Base-by-base conservation (phyloP, 352 stramenopile species). In the Phytophthora colocasiae region DNA sequence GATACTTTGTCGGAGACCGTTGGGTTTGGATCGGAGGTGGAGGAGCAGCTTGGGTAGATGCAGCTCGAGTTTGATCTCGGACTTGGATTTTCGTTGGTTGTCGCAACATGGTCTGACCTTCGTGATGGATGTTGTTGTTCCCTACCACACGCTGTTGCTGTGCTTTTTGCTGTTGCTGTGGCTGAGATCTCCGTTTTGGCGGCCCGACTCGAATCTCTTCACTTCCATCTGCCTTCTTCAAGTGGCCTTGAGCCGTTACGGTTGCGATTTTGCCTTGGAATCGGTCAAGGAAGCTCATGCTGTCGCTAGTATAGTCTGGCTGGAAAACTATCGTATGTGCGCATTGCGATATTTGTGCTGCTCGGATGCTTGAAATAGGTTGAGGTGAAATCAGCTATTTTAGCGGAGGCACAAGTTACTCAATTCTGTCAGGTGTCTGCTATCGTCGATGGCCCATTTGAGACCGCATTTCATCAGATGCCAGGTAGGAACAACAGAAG, bases 211-310 rank as follows among this genome's bases (percentile, higher is more conserved):
- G 87, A 51, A 95, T 91, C 64, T 92, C 87, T 48, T 95, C 85
- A 54, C 81, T 92, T 17, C 87, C 87, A 48, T 93, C 87, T 6
- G 83, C 81, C 41, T 91, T 91, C 58, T 87, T 90, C 8, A 93
- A 73, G 27, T 92, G 85, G 0, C 85, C 85, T 52, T 93, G 85
- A 3, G 84, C 85, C 3, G 83, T 93, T 62, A 95, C 87, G 1
- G 85, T 93, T 49, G 83, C 79, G 50, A 93, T 92, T 71, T 95
- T 95, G 56, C 83, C 80, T 44, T 92, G 84, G 60, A 95, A 95
- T 47, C 87, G 74, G 56, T 92, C 84, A 32, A 93, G 66, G 63
- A 95, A 95, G 72, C 81, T 95, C 87, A 95, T 93, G 31, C 6
- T 41, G n/a, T 22, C n/a, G 24, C 34, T 36, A 36, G 8, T 11